phyloP scores from a whole-genome alignment of 805 yeast species.

The Isabelozyma gotoi region DNA sequence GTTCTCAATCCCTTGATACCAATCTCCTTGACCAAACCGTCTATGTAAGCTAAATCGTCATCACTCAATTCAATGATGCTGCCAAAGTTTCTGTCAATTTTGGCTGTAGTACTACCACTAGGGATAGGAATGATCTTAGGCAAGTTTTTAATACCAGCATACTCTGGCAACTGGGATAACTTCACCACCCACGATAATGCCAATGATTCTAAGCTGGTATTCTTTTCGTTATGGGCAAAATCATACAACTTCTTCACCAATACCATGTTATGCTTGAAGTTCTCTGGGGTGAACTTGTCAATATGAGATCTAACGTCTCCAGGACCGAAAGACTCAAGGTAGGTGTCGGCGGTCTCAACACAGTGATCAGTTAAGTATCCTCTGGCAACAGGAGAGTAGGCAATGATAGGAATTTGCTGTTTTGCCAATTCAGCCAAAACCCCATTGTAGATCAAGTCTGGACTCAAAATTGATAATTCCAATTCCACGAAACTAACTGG shows the following conservation, averaged over 20 bases:
- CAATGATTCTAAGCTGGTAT: slow-evolving; percentile 57
- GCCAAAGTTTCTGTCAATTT: slow-evolving; percentile 61
- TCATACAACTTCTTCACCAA: slow-evolving; percentile 51
- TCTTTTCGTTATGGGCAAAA: slow-evolving; percentile 45
- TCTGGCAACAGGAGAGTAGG: slow-evolving; percentile 82
- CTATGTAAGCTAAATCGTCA: slow-evolving; percentile 55
- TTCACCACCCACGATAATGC: slow-evolving; percentile 50
- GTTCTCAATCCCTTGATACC: slow-evolving; percentile 56
- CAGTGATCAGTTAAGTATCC: slow-evolving; percentile 72
- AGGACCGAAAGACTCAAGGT: slow-evolving; percentile 45
- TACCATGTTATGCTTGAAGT: slow-evolving; percentile 50
- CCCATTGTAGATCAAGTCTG: slow-evolving; percentile 63
- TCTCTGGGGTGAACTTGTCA: slow-evolving; percentile 62
- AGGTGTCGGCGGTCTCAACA: slow-evolving; percentile 32
- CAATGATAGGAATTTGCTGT: slow-evolving; percentile 62
- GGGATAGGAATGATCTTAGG: slow-evolving; percentile 78
- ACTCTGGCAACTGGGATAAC: slow-evolving; percentile 61
- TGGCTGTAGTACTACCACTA: slow-evolving; percentile 59
- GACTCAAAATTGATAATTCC: slow-evolving; percentile 73
- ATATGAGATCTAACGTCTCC: slow-evolving; percentile 53
- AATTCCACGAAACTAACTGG: slow-evolving; percentile 72
- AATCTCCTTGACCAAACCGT: slow-evolving; percentile 40
- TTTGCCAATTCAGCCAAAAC: slow-evolving; percentile 59
- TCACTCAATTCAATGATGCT: slow-evolving; percentile 47
- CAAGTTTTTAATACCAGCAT: slow-evolving; percentile 38